A percentile compares a stretch with the other conserved stretches of the same genome.
Evolutionary conservation across 345 rosid species (phyloP).

Genomic region (Arabidopsis suecica): DNA sequence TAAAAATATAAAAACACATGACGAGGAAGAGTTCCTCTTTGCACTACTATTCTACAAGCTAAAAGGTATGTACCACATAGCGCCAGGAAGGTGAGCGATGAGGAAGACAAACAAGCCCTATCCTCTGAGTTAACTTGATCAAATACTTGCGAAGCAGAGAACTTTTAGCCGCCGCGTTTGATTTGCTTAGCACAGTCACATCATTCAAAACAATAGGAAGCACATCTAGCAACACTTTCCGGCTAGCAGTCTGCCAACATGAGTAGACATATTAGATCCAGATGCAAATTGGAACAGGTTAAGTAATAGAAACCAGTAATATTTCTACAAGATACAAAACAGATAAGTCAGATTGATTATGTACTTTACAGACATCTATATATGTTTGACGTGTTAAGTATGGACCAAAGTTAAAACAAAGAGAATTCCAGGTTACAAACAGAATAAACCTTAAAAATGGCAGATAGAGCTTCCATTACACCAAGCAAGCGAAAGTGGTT

Average conservation of each 20-base stretch:
- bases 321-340: neutral
- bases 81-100: slow-evolving; percentile 80
- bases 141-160: slow-evolving; percentile 85
- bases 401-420: slow-evolving; percentile 17
- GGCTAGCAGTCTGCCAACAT: slow-evolving; percentile 74
- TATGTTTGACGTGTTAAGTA: slow-evolving; percentile 6
- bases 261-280: slow-evolving; percentile 41
- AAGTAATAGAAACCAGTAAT: slow-evolving; percentile 8
- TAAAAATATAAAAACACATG: slow-evolving; percentile 7
- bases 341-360: neutral
- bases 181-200: slow-evolving; percentile 62
- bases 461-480: slow-evolving; percentile 85
- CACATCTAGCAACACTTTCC: slow-evolving; percentile 64
- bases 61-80: slow-evolving; percentile 71
- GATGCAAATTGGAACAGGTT: slow-evolving; percentile 20
- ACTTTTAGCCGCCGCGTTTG: slow-evolving; percentile 68
- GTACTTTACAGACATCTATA: slow-evolving; percentile 9
- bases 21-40: slow-evolving; percentile 22
- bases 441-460: slow-evolving; percentile 84
- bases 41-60: slow-evolving; percentile 9
- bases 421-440: slow-evolving; percentile 22
- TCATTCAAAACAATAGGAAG: slow-evolving; percentile 69
- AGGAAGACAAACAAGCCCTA: slow-evolving; percentile 89
- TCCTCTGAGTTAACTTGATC: slow-evolving; percentile 83
- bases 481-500: slow-evolving; percentile 80